phyloP scores from a whole-genome alignment of 1,139 yeast species.

The Nakaseomyces sp. region DNA sequence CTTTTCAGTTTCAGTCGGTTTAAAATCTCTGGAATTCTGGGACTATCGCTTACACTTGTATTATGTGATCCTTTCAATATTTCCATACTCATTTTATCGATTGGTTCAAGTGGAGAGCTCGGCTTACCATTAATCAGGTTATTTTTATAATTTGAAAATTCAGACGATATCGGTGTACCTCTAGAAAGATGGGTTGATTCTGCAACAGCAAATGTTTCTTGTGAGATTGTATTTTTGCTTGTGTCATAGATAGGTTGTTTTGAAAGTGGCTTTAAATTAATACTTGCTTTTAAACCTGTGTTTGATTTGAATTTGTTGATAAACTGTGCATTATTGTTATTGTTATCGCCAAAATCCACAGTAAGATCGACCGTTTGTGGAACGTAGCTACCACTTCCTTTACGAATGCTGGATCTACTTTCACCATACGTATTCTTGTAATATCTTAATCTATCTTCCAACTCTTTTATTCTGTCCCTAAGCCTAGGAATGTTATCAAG shows the following conservation, averaged over 20 bases:
- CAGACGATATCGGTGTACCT: neutral
- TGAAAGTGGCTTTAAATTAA: neutral
- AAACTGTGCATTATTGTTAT: constrained; percentile 12
- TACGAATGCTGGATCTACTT: neutral
- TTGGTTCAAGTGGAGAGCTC: neutral
- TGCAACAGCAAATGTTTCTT: constrained; percentile 7
- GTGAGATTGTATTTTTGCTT: neutral
- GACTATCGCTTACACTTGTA: neutral
- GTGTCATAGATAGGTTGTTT: neutral
- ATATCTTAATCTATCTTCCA: constrained; percentile 12
- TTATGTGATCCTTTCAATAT: neutral
- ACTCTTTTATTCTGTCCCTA: constrained; percentile 13
- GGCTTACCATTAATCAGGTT: neutral
- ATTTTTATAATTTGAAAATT: neutral
- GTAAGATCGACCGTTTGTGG: constrained; percentile 25
- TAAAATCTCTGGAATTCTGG: constrained; percentile 1
- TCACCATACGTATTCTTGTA: neutral
- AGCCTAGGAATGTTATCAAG: constrained; percentile 18
- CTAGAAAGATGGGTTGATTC: constrained; percentile 11
- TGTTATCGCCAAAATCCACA: constrained; percentile 12
- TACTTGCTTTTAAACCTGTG: constrained; percentile 12
- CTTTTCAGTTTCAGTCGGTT: neutral
- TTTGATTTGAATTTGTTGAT: constrained; percentile 16
- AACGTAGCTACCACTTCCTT: constrained; percentile 7
- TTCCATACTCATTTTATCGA: neutral